Evolutionary conservation across 805 yeast genomes (phyloP).

Genomic region (Ogataea populi-albae): DNA sequence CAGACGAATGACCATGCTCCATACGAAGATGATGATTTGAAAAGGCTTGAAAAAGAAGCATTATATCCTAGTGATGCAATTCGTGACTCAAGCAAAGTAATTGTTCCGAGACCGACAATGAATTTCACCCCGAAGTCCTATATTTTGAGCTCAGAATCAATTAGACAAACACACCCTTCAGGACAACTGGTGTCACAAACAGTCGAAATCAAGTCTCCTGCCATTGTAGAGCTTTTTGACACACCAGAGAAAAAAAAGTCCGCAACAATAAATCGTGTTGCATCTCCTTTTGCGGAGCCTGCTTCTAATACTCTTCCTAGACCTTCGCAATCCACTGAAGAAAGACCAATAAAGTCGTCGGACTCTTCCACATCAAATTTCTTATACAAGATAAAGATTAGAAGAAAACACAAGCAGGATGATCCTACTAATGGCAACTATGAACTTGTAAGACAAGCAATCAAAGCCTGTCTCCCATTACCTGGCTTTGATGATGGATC

Average conservation of each 20-base stretch:
- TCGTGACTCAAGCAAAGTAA: slow-evolving; percentile 13
- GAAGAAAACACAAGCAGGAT: slow-evolving; percentile 19
- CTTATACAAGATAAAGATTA: slow-evolving; percentile 29
- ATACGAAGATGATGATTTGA: slow-evolving; percentile 6
- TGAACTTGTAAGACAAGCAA: slow-evolving; percentile 36
- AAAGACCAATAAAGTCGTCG: slow-evolving; percentile 10
- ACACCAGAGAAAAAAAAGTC: slow-evolving; percentile 6
- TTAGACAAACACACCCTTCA: slow-evolving; percentile 17
- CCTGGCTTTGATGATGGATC: slow-evolving; percentile 60
- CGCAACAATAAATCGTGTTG: not conserved
- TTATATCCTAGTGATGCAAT: slow-evolving; percentile 14
- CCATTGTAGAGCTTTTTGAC: slow-evolving; percentile 15
- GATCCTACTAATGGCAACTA: slow-evolving; percentile 30
- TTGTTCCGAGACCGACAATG: slow-evolving; percentile 11
- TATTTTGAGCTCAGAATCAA: slow-evolving; percentile 17
- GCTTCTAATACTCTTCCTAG: slow-evolving; percentile 2
- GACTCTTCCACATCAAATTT: slow-evolving; percentile 16
- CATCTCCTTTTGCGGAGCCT: slow-evolving; percentile 1
- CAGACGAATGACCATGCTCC: not conserved
- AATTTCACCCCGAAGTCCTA: slow-evolving; percentile 22
- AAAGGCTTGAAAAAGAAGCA: slow-evolving; percentile 12
- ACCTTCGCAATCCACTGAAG: slow-evolving; percentile 2
- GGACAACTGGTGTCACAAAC: slow-evolving; percentile 22
- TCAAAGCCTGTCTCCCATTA: slow-evolving; percentile 31
- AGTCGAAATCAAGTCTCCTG: slow-evolving; percentile 9